These are phyloP conservation scores for Leucosporidium creatinivorum DNA, from an alignment of 768 basidiomycete genomes.

Conservation along the genomic window DNA sequence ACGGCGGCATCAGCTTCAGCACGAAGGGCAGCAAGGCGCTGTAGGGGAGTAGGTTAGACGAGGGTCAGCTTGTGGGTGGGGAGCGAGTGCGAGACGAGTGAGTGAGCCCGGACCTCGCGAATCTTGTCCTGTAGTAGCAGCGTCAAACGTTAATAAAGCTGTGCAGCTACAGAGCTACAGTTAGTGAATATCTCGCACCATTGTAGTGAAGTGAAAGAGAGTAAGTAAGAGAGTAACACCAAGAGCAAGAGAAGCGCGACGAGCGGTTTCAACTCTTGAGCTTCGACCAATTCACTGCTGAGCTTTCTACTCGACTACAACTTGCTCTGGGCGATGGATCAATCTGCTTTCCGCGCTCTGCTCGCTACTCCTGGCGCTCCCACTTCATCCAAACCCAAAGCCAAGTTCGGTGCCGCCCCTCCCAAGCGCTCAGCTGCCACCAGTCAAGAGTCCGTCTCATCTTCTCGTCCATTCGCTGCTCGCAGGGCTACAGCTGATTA, in stretches of 20 bases:
- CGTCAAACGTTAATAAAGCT: too few relatives aligned
- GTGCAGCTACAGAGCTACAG: too few relatives aligned
- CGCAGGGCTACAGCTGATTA: too few relatives aligned
- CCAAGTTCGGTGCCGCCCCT: constrained; percentile 6
- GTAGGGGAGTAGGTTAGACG: background rate
- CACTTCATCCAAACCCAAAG: background rate
- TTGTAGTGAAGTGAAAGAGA: too few relatives aligned
- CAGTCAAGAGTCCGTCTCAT: background rate
- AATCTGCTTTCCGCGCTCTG: constrained; percentile 1
- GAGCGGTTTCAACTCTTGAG: too few relatives aligned
- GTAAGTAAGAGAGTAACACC: too few relatives aligned
- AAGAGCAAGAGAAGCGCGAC: too few relatives aligned
- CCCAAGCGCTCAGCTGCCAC: background rate
- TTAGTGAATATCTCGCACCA: too few relatives aligned
- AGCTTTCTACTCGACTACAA: background rate
- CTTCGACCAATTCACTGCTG: background rate
- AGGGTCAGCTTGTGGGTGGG: constrained; percentile 4
- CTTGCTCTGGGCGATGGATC: constrained; percentile 3
- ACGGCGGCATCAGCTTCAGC: constrained; percentile 74
- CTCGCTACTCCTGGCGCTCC: constrained; percentile 3
- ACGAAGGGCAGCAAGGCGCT: constrained; percentile 61
- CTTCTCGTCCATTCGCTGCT: background rate
- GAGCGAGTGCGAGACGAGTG: background rate
- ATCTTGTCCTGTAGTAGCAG: too few relatives aligned
- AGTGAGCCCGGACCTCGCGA: too few relatives aligned